Evolutionary conservation across 139 green algal species (phyloP), one percentile per base, ranked within the genome.

Genomic region (Coelastrella sp.): DNA sequence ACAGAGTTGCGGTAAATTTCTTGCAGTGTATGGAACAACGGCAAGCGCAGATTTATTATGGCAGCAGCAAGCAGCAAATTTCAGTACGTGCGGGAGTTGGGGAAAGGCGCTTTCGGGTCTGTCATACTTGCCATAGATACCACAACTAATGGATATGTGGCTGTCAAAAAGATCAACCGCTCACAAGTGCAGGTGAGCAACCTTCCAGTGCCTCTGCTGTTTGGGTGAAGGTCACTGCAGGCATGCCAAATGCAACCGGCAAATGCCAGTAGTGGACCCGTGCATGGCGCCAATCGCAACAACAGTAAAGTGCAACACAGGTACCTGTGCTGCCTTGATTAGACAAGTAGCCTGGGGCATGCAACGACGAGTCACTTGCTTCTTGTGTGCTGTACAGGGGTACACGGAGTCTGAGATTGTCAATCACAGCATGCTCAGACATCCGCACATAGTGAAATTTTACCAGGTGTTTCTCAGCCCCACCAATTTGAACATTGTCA

Each of bases 401-500:
- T 87, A 87, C 61, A 76, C 81, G 14, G 63, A 79, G 14, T 65
- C 25, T 17, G 82, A 87, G 82, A 35, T 87, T 5, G 49, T 87
- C 27, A 78, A 78, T 25, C 82, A 87, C 82, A 87, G 82, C 15
- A 59, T 78, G 63, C 17, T 87, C 25, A 65, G 82, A 60, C 90
- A 92, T 65, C 90, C 90, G 11, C 90, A 92, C 78, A 92, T 92
- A 66, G 84, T 92, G 9, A 70, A 80, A 25, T 89, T 92, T n/a
- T 73, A 90, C 25, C 61, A 90, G 65, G 90, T 92, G 56, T 90
- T 92, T 57, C 78, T 92, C 12, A 97, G 97, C 90, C 95, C 98
- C 84, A 95, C 96, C 56, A 95, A 99, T 20, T 10, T 85, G 68
- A 90, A 90, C 59, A 98, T 99, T 65, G 95, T 97, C 12, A 99